phyloP scores from a whole-genome alignment of 768 basidiomycete genomes.

The Auricularia cornea region DNA sequence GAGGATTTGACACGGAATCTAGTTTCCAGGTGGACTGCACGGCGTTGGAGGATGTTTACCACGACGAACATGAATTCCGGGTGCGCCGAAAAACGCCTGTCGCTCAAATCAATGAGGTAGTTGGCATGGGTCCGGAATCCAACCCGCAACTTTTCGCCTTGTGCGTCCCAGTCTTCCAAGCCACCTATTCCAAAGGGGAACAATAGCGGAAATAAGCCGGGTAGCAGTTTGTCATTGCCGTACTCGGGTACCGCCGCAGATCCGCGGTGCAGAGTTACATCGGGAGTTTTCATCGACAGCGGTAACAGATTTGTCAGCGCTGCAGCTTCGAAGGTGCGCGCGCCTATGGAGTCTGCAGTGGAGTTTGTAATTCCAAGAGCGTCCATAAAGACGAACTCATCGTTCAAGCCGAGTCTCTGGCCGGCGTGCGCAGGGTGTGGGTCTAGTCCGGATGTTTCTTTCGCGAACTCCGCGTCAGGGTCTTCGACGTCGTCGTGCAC shows the following conservation, averaged over 20 bases:
- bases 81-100: constrained; percentile 17
- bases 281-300: constrained; percentile 6
- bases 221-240: constrained; percentile 23
- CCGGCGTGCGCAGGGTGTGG: constrained; percentile 16
- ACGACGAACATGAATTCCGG: constrained; percentile 20
- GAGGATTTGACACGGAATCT: constrained; percentile 13
- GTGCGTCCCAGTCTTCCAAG: constrained; percentile 15
- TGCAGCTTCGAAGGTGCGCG: constrained; percentile 15
- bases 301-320: constrained; percentile 18
- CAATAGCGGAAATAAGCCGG: constrained; percentile 23
- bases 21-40: constrained; percentile 18
- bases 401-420: background rate
- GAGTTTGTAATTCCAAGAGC: constrained; percentile 24
- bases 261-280: constrained; percentile 18
- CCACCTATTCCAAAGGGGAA: constrained; percentile 26
- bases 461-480: constrained; percentile 10
- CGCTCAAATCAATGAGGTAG: constrained; percentile 14
- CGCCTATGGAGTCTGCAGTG: constrained; percentile 17
- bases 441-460: constrained; percentile 22
- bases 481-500: constrained; percentile 13
- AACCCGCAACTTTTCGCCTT: constrained; percentile 1
- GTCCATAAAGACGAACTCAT: constrained; percentile 15
- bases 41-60: constrained; percentile 20
- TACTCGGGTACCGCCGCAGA: constrained; percentile 20
- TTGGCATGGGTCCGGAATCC: constrained; percentile 17